These are phyloP conservation scores for Phytophthora kernoviae DNA, from an alignment of 352 stramenopile genomes.

Conservation along the genomic window DNA sequence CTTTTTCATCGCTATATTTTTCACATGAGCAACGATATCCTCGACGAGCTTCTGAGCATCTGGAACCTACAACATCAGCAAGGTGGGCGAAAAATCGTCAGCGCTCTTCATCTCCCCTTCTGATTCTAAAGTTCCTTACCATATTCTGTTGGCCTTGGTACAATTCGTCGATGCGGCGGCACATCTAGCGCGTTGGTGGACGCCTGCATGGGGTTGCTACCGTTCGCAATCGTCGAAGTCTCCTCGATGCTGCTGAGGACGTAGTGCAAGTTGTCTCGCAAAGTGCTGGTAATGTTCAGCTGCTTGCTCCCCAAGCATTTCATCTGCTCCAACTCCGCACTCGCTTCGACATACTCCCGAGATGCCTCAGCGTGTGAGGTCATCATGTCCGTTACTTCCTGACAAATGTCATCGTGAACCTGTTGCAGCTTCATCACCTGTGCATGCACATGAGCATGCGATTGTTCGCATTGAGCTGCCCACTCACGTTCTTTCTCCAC, in stretches of 20 bases:
- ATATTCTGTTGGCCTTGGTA: conserved; percentile 80
- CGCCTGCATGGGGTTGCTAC: conserved; percentile 76
- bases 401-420: conserved; percentile 69
- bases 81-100: conserved; percentile 6
- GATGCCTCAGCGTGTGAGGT: conserved; percentile 45
- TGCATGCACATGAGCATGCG: conserved; percentile 60
- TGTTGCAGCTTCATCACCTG: conserved; percentile 72
- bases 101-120: too few species aligned
- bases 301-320: conserved; percentile 52
- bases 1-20: conserved; percentile 63
- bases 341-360: conserved; percentile 50
- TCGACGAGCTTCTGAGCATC: conserved; percentile 66
- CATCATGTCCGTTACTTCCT: conserved; percentile 64
- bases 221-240: conserved; percentile 54
- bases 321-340: conserved; percentile 54
- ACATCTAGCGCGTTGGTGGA: conserved; percentile 81
- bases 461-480: conserved; percentile 78
- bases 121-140: conserved; percentile 18
- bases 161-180: conserved; percentile 78
- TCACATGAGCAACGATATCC: conserved; percentile 60
- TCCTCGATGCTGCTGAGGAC: conserved; percentile 74
- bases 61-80: conserved; percentile 51
- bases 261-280: conserved; percentile 68
- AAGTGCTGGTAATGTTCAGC: conserved; percentile 60
- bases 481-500: conserved; percentile 84